These are phyloP conservation scores for Quercus dentata DNA, from an alignment of 306 rosid genomes.

Conservation along the genomic window DNA sequence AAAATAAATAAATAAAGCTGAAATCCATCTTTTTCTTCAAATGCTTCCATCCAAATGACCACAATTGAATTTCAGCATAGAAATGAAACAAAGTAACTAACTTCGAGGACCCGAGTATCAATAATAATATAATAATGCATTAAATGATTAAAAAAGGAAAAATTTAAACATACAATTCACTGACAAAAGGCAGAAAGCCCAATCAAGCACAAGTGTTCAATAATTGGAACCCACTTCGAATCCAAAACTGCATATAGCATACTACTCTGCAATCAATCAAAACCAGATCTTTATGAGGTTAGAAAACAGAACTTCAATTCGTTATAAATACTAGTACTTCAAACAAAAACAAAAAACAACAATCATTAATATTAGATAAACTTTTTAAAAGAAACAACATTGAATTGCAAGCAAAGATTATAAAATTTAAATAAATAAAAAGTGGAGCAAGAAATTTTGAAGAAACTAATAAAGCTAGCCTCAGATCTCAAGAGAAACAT, in stretches of 20 bases:
- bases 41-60: too few species aligned
- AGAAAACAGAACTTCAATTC: conserved; percentile 15
- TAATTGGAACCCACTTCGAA: background rate
- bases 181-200: conserved; percentile 9
- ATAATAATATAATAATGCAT: background rate
- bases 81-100: background rate
- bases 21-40: too few species aligned
- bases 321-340: conserved; percentile 12
- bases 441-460: background rate
- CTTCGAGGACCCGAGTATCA: background rate
- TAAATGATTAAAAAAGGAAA: background rate
- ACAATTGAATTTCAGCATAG: too few species aligned
- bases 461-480: too few species aligned
- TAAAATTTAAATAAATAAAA: background rate
- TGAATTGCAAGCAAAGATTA: background rate
- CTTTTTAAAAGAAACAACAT: too few species aligned
- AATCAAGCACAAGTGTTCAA: conserved; percentile 5
- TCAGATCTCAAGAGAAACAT: too few species aligned
- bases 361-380: too few species aligned
- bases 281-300: background rate
- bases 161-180: conserved; percentile 9
- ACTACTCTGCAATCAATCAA: conserved; percentile 45
- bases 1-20: too few species aligned
- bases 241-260: conserved; percentile 4
- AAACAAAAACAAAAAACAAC: conserved; percentile 9